These are phyloP conservation scores for Micractinium sp. DNA, from an alignment of 139 green algal genomes.

Conservation along the genomic window DNA sequence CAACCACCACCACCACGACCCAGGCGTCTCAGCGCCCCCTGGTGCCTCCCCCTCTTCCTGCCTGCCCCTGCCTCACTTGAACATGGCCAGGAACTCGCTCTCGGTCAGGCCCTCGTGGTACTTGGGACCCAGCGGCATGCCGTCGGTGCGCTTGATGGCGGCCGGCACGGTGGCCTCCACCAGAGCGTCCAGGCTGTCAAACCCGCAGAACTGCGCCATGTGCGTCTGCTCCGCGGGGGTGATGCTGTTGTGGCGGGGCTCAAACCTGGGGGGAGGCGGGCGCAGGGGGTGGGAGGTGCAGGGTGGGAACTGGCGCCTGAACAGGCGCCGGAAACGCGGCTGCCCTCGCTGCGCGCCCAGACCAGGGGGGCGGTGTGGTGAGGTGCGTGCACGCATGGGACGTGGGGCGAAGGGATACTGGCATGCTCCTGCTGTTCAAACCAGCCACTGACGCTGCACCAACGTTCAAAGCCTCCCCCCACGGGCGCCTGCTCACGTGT, in stretches of 20 bases:
- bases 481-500: slow-evolving; percentile 57
- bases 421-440: too few species aligned
- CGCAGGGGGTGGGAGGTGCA: background rate
- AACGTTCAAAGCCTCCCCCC: too few species aligned
- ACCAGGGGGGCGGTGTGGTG: too few species aligned
- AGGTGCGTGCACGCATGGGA: too few species aligned
- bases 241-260: slow-evolving; percentile 94
- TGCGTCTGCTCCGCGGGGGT: slow-evolving; percentile 74
- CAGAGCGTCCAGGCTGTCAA: slow-evolving; percentile 85
- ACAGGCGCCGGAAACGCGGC: too few species aligned
- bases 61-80: slow-evolving; percentile 71
- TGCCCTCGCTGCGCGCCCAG: too few species aligned
- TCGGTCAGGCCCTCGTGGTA: slow-evolving; percentile 84
- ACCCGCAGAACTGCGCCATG: slow-evolving; percentile 90
- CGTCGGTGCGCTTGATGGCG: slow-evolving; percentile 80
- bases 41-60: too few species aligned
- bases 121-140: slow-evolving; percentile 83
- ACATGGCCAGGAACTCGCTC: slow-evolving; percentile 86
- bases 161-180: slow-evolving; percentile 95
- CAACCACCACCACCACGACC: too few species aligned
- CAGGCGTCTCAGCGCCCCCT: too few species aligned
- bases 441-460: too few species aligned
- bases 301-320: too few species aligned
- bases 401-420: too few species aligned
- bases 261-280: slow-evolving; percentile 79